Evolutionary conservation across 2,329 filamentous ascomycete genomes (phyloP), one percentile per base, ranked within the genome.

Genomic region (Lachnellula occidentalis): DNA sequence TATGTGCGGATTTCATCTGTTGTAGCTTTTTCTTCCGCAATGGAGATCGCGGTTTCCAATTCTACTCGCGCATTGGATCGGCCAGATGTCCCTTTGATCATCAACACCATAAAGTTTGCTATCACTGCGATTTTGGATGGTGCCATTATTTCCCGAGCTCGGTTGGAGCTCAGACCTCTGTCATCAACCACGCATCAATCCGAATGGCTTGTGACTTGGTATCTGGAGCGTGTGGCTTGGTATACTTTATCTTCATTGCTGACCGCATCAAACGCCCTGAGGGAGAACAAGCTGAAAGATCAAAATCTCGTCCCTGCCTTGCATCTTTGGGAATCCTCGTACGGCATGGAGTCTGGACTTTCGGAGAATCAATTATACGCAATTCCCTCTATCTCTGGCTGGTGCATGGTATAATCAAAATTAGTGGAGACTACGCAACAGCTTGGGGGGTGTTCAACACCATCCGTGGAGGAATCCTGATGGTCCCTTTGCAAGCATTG

Each of bases 371-470:
- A 0, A 82, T 81, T 0, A 69, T 88, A 3, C 75, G 86, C 5
- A 90, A 90, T 58, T 76, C 81, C 0, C 72, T 90, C 0, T 90
- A 90, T 56, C 77, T 90, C 0, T 90, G 85, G 86, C 74, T 90
- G 0, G 77, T 90, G 0, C 77, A 72, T 50, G 81, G 77, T 4
- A 86, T 90, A n/a, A 77, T 90, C 0, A 71, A 77, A 0, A 73
- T 90, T 55, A 85, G 85, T 0, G 69, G 73, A 0, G 77, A 81
- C 7, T 90, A 90, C 66, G 82, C 85, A 0, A 89, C 85, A 0
- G 84, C 86, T 0, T 90, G 85, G 86, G 82, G 85, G 1, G 74
- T 88, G 8, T 90, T 90, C 71, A 86, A 80, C 52, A 89, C 85
- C 0, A 89, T 90, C 41, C 77, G 85, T 12, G 89, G 86, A 85